Base-by-base conservation (phyloP, 2,329 filamentous ascomycete species). In the Ophiostoma populinum region DNA sequence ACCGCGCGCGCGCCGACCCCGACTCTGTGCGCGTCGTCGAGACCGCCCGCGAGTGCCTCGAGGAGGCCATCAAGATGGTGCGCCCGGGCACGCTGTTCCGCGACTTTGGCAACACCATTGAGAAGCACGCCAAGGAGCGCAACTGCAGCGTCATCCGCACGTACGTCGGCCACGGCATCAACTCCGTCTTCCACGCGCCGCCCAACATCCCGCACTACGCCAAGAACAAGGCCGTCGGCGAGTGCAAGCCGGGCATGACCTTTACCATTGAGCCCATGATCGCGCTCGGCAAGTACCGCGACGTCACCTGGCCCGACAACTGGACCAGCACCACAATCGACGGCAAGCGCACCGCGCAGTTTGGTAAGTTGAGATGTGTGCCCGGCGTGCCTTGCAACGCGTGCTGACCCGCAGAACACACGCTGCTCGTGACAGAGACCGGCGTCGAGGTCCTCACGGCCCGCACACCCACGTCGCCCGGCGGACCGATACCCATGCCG, bases 181-280 rank as follows among this genome's bases (percentile, higher is more conserved):
- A 93, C 58, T 78, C 74, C 44, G 65, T 92, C 28, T 98, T 98
- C 67, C 90, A 98, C 58, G 80, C 76, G 53, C 74, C 86, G 19
- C 90, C 90, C 2, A 95, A 92, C 52, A 77, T 98, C 35, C 90
- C 90, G 5, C 90, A 98, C 56, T 98, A 98, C 51, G 87, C 78
- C 39, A 95, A 93, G 67, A 98, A 95, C 61, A 98, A 95, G 70
- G 83, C 87, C 0, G 80, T 94, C 1, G 90, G 90, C 32, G 75
- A 80, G 47, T 90, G 86, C 40, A 94, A 94, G 61, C 77, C 82
- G 1, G 90, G 90, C 36, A 94, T 95, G 85, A 93, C 85, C 44
- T 98, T 98, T 50, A 98, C 90, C 1, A 98, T 98, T 42, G 90
- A 98, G 60, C 90, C 90, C 12, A 98, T 98, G 90, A 86, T 98